A percentile compares a stretch with the other conserved stretches of the same genome.
phyloP scores from a whole-genome alignment of 2,329 filamentous ascomycete species.

The Tolypocladium pustulatum region DNA sequence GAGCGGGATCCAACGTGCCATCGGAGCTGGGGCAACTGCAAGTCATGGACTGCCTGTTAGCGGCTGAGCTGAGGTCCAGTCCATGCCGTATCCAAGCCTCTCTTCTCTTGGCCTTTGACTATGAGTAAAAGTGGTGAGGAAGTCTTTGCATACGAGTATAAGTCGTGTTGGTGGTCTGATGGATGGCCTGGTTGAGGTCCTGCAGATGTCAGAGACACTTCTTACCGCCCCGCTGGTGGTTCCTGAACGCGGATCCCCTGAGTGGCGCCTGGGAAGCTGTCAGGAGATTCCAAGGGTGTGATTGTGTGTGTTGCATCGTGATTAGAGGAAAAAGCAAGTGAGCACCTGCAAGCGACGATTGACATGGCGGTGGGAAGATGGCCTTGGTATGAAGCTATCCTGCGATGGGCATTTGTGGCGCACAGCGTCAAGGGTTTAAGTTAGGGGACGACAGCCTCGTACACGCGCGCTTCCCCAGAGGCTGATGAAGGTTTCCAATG shows the following conservation, averaged over 20 bases:
- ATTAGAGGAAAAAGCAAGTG: no score
- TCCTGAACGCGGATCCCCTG: no score
- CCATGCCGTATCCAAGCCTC: no score
- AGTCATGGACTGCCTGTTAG: background rate
- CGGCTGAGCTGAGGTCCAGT: background rate
- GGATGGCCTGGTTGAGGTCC: background rate
- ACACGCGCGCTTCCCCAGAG: background rate
- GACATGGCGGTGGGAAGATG: background rate
- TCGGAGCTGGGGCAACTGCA: background rate
- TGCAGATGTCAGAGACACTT: background rate
- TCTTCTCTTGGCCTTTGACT: no score
- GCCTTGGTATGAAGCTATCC: no score
- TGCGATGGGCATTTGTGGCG: background rate
- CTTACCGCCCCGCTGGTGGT: background rate
- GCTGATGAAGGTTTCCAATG: no score
- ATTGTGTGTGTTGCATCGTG: no score
- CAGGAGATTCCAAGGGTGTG: background rate
- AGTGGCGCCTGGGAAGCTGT: background rate
- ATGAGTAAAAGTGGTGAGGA: no score
- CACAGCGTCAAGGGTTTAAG: background rate
- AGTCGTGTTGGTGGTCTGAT: background rate
- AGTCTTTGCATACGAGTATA: background rate
- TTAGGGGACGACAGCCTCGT: background rate
- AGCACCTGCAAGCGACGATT: background rate
- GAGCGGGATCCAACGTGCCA: slow-evolving; percentile 6